Conservation (phyloP, 2,329 filamentous ascomycete species). For the Fusarium sp. region DNA sequence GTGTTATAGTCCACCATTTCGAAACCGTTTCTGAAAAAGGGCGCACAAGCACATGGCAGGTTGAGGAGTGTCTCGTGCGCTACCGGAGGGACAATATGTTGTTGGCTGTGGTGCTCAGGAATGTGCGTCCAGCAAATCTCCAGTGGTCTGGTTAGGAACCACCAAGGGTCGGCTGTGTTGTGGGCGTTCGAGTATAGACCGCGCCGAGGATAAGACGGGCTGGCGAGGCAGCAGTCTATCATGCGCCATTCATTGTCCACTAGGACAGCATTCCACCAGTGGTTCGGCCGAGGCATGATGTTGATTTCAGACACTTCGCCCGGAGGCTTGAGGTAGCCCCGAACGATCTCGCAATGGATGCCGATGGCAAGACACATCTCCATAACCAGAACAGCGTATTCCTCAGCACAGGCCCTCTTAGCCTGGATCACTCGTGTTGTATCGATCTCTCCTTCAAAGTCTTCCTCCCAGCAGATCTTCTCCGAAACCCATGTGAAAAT, state of each 20-base stretch:
- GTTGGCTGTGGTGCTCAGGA: slow-evolving; percentile 85
- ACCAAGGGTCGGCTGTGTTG: slow-evolving; percentile 84
- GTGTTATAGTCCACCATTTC: slow-evolving; percentile 93
- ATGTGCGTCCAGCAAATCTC: slow-evolving; percentile 98
- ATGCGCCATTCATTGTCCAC: slow-evolving; percentile 97
- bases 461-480: slow-evolving; percentile 94
- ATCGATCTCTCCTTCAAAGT: slow-evolving; percentile 87
- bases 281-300: slow-evolving; percentile 86
- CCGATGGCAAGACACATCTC: slow-evolving; percentile 96
- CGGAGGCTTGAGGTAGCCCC: slow-evolving; percentile 89
- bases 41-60: slow-evolving; percentile 84
- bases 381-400: slow-evolving; percentile 86
- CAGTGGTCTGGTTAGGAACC: slow-evolving; percentile 88
- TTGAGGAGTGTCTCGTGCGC: slow-evolving; percentile 87
- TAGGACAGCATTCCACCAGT: slow-evolving; percentile 97
- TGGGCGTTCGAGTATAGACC: slow-evolving; percentile 78
- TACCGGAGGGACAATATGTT: slow-evolving; percentile 91
- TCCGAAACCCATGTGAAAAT: slow-evolving; percentile 99
- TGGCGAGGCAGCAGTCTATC: slow-evolving; percentile 92
- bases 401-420: slow-evolving; percentile 85
- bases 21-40: slow-evolving; percentile 85
- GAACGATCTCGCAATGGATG: slow-evolving; percentile 85
- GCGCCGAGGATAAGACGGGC: slow-evolving; percentile 87
- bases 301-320: slow-evolving; percentile 85
- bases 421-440: slow-evolving; percentile 84